Conservation (phyloP, 805 yeast genomes). For the Candida boidinii region DNA sequence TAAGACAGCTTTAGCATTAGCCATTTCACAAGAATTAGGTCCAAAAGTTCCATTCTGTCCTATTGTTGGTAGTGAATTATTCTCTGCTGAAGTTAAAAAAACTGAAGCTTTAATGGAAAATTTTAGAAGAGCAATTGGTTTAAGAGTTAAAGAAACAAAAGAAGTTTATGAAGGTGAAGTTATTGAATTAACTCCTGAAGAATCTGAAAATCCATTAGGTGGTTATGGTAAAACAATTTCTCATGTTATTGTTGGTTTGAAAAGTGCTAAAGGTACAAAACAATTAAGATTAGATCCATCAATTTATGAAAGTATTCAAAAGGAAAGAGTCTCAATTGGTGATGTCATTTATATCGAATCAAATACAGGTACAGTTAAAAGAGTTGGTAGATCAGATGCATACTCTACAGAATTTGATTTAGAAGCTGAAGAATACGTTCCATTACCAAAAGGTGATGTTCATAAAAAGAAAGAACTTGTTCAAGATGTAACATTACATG, state of each 20-base stretch:
- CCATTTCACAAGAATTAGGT: slow-evolving; percentile 92
- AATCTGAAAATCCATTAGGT: slow-evolving; percentile 92
- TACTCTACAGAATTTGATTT: slow-evolving; percentile 97
- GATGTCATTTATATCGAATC: slow-evolving; percentile 97
- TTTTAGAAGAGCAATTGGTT: slow-evolving; percentile 92
- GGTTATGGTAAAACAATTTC: slow-evolving; percentile 96
- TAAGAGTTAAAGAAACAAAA: slow-evolving; percentile 92
- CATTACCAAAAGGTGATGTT: slow-evolving; percentile 97
- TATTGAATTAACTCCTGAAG: slow-evolving; percentile 91
- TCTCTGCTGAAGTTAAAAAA: slow-evolving; percentile 93
- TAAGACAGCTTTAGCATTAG: slow-evolving; percentile 93
- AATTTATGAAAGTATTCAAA: slow-evolving; percentile 88
- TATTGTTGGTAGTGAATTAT: slow-evolving; percentile 89
- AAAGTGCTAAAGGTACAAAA: slow-evolving; percentile 87
- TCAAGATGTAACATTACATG: slow-evolving; percentile 95
- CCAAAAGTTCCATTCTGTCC: slow-evolving; percentile 98
- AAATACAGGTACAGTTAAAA: slow-evolving; percentile 92
- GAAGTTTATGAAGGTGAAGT: slow-evolving; percentile 99
- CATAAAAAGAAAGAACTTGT: slow-evolving; percentile 97
- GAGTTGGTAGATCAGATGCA: slow-evolving; percentile 98
- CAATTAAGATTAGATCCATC: slow-evolving; percentile 84
- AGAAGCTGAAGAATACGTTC: slow-evolving; percentile 98
- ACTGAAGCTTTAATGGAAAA: slow-evolving; percentile 95
- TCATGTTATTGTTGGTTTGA: slow-evolving; percentile 89
- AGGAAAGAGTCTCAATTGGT: slow-evolving; percentile 90